phyloP scores from a whole-genome alignment of 2,329 filamentous ascomycete genomes.

The Trichophyton rubrum region DNA sequence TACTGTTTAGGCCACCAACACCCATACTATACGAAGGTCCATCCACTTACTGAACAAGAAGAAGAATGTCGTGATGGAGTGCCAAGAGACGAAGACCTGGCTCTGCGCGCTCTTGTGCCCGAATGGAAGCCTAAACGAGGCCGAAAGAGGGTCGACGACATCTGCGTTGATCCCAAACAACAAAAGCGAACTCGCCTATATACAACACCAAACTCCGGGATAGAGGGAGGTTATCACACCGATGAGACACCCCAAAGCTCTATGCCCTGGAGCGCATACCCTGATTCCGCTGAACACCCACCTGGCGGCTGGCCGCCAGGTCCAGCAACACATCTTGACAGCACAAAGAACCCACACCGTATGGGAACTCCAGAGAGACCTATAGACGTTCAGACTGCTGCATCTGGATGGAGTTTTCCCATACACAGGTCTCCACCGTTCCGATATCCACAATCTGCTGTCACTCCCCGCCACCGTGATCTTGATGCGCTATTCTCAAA shows the following conservation, averaged over 20 bases:
- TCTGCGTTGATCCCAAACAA: constrained; percentile 42
- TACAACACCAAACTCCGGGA: constrained; percentile 28
- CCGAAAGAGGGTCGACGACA: constrained; percentile 49
- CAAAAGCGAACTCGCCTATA: constrained; percentile 52
- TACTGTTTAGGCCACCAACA: constrained; percentile 69
- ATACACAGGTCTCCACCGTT: constrained; percentile 49
- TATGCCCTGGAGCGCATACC: constrained; percentile 42
- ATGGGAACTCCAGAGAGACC: constrained; percentile 5
- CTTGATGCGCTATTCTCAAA: constrained; percentile 24
- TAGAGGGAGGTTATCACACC: background rate
- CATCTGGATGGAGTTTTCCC: constrained; percentile 37
- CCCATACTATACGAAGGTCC: constrained; percentile 67
- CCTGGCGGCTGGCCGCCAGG: constrained; percentile 25
- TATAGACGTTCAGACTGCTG: constrained; percentile 3
- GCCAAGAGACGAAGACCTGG: constrained; percentile 74
- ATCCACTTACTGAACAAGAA: constrained; percentile 50
- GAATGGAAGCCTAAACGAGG: constrained; percentile 54
- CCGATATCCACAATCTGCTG: constrained; percentile 65
- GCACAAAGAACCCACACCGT: constrained; percentile 18
- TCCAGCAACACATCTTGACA: constrained; percentile 11
- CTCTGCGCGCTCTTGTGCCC: constrained; percentile 68
- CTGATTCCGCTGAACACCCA: constrained; percentile 34
- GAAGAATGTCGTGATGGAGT: constrained; percentile 66
- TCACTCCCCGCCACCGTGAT: constrained; percentile 45
- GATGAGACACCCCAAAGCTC: constrained; percentile 17